Base-by-base conservation (phyloP, 164 flowering plant genomes). In the Macadamia tetraphylla region DNA sequence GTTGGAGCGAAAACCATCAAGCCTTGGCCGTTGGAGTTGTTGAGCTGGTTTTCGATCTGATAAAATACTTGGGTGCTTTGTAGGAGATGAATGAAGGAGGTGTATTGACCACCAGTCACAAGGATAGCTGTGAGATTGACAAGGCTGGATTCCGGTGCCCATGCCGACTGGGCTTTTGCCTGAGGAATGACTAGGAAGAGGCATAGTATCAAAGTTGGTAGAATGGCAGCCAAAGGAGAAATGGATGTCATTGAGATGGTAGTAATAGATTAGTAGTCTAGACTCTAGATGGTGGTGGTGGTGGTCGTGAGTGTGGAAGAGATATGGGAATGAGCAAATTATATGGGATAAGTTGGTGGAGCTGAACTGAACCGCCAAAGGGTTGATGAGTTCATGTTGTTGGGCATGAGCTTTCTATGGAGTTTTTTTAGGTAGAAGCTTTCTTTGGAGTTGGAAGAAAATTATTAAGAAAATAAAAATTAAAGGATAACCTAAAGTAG, bases 1-100 rank as follows among this genome's bases (percentile, higher is more conserved):
- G 96, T 90, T 0, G 97, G 97, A 12, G 96, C 97, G 18, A 94
- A 78, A 18, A 90, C 73, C 6, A 95, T 89, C 74, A 91, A n/a
- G n/a, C 97, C 97, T 17, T 86, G 78, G 23, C 23, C 23, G 60
- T 64, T 70, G 10, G 96, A 87, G 72, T 65, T 78, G 76, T 91
- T 94, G 79, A 88, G 79, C 74, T 91, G 94, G 79, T 72, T 85
- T 23, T 59, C 58, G 60, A 94, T 72, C 56, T 89, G 93, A 72
- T 2, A 62, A 12, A 13, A 75, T 3, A 82, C 72, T 60, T 87
- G 87, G 49, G 87, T 88, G 2, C 76, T 0, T n/a, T 12, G 58
- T 10, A 94, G 76, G 64, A 89, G 86, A 61, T 82, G 86, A 29
- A 86, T 79, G 74, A 94, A 78, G 63, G 75, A 67, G 61, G 79